Evolutionary conservation across 352 stramenopile species (phyloP), one percentile per base, ranked within the genome.

Genomic region (Phytophthora capsici): DNA sequence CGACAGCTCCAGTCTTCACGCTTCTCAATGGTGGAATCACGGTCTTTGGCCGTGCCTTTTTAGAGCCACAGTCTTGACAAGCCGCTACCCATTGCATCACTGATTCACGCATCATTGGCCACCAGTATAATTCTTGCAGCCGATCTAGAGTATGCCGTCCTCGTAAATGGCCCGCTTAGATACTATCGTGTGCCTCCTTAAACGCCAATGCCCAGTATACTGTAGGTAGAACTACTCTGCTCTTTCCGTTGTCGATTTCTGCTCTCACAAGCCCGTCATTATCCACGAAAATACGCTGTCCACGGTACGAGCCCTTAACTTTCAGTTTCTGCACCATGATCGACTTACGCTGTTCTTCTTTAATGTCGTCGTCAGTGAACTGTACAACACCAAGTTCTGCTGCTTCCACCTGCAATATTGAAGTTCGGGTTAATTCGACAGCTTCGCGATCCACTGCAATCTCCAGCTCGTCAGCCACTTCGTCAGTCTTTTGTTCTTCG

Each of bases 101-200:
- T 0, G 19, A 7, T 0, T 52, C 41, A 2, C 28, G 0, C 53
- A 61, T 61, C 20, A 34, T 7, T 6, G 53, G 53, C 53, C 41
- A 51, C 43, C 53, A 61, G 16, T 61, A 53, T 22, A 53, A 2
- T 4, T 20, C 4, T 9, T 4, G 28, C 14, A 61, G 14, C 1
- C 53, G 16, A 4, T 49, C 32, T 5, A 49, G 23, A 0, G 44
- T 55, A 0, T 32, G 45, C 1, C 20, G 20, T 1, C 43, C 34
- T 1, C 55, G 16, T 1, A 63, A 16, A 4, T 55, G 57, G 14
- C 57, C 46, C 1, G 44, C 45, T 20, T 36, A 63, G 3, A 63
- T 56, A 17, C 32, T 50, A 17, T 64, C 56, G 13, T 58, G 57
- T 0, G 48, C 48, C 5, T 66, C 57, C 3, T 66, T 66, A 16